Base-by-base conservation (phyloP, 1,284 basidiomycete genomes). In the Papiliotrema fonsecae region DNA sequence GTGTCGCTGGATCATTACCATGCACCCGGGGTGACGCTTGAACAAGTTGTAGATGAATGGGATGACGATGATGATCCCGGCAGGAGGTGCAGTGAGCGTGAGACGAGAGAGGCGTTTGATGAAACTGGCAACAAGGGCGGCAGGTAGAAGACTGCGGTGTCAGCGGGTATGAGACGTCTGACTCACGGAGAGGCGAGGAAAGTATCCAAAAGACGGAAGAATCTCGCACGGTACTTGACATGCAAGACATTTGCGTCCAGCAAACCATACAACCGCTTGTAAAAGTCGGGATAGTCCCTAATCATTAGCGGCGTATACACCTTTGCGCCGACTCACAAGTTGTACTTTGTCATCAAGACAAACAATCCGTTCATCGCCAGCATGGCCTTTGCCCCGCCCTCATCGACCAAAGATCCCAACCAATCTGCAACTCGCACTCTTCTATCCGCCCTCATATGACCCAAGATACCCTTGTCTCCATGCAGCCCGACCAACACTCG, bases 41-140 rank as follows among this genome's bases (percentile, higher is more conserved):
- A 98, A 82, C 48, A 94, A 77, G 71, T 98, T 98, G 77, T 97
- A 98, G 9, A 86, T 84, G 73, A 98, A 90, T 0, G 96, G 92
- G 27, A 98, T 83, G 56, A 90, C 78, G 75, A 91, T 86, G 50
- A 98, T 81, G 30, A 93, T 84, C 1, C 88, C 94, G 2, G 91
- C 85, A 1, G 94, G 93, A 0, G 93, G 87, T 0, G 92, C 90
- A 32, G 77, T 78, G 11, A 98, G 79, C 5, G 88, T 86, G 2
- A 97, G 78, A 6, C 88, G 81, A 1, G 91, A 82, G 19, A 98
- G 79, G 3, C 90, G 84, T 73, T 98, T 98, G 60, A 94, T 79
- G 72, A 98, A 98, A 0, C 91, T 90, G 2, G 94, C 94, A 10
- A 98, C 80, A 26, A 98, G 79, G 2, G 85, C 82, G 0, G 88